A percentile compares a stretch with the other conserved stretches of the same genome.
These are phyloP conservation scores for Penstemon newberryi DNA, from an alignment of 257 asterid genomes.

Conservation along the genomic window DNA sequence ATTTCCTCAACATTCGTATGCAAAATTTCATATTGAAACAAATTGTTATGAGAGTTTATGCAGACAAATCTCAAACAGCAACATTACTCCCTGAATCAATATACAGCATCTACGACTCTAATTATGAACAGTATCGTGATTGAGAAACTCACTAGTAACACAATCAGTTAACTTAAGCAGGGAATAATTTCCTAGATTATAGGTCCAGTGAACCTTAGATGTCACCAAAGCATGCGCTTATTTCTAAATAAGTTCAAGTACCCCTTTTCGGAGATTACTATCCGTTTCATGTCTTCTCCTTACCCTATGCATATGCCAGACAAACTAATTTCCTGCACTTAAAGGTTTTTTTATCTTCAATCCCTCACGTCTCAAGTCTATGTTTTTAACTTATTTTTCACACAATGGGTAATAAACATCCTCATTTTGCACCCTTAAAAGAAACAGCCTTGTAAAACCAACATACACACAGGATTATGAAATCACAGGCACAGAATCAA, in stretches of 20 bases:
- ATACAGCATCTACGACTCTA: background rate
- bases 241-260: background rate
- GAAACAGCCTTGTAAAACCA: background rate
- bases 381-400: slow-evolving; percentile 3
- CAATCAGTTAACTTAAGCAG: background rate
- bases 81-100: background rate
- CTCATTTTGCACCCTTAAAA: background rate
- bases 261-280: background rate
- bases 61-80: background rate
- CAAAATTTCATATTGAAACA: background rate
- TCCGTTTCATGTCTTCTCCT: background rate
- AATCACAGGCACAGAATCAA: background rate
- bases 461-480: background rate
- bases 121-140: background rate
- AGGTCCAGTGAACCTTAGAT: background rate
- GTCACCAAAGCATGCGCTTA: no score
- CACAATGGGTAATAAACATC: background rate
- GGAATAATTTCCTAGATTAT: background rate
- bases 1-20: background rate
- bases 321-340: background rate
- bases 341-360: background rate
- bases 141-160: background rate
- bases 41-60: background rate
- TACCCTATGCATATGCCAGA: background rate
- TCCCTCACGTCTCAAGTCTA: background rate